Evolutionary conservation across 257 asterid species (phyloP).

Genomic region (Schizonepeta tenuifolia): DNA sequence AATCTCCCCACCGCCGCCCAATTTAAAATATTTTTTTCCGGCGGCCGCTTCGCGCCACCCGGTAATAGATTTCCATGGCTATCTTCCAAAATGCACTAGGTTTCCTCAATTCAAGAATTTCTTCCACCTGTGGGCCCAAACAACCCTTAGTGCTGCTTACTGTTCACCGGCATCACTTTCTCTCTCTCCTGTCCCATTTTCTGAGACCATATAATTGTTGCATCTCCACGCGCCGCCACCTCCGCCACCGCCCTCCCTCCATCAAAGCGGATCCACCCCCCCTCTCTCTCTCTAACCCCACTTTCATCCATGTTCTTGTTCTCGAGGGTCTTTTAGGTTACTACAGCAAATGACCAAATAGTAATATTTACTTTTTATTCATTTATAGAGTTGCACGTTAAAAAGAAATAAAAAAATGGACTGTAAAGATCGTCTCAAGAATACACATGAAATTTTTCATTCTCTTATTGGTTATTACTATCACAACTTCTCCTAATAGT

Average conservation of each 20-base stretch:
- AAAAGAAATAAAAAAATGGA: too few relatives aligned
- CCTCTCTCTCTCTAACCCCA: neutral
- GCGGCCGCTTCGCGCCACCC: conserved; percentile 31
- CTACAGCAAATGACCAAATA: too few relatives aligned
- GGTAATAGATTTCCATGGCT: conserved; percentile 10
- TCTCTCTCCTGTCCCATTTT: conserved; percentile 18
- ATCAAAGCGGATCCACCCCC: neutral
- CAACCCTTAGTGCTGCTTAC: conserved; percentile 31
- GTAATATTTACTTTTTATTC: too few relatives aligned
- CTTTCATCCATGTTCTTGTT: neutral
- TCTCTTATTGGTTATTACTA: too few relatives aligned
- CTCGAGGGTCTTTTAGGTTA: neutral
- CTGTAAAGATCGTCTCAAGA: too few relatives aligned
- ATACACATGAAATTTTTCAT: too few relatives aligned
- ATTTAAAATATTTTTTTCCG: conserved; percentile 23
- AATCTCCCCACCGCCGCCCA: conserved; percentile 37
- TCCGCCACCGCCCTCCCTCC: conserved; percentile 5
- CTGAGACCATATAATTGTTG: conserved; percentile 25
- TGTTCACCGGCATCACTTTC: conserved; percentile 3
- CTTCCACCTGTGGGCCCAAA: conserved; percentile 47
- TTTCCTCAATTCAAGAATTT: conserved; percentile 29
- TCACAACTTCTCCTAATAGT: too few relatives aligned
- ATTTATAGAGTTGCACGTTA: too few relatives aligned
- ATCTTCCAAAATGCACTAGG: conserved; percentile 55
- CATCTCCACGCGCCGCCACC: conserved; percentile 38